phyloP scores from a whole-genome alignment of 1,284 basidiomycete genomes.

The Rhodotorula sp. region DNA sequence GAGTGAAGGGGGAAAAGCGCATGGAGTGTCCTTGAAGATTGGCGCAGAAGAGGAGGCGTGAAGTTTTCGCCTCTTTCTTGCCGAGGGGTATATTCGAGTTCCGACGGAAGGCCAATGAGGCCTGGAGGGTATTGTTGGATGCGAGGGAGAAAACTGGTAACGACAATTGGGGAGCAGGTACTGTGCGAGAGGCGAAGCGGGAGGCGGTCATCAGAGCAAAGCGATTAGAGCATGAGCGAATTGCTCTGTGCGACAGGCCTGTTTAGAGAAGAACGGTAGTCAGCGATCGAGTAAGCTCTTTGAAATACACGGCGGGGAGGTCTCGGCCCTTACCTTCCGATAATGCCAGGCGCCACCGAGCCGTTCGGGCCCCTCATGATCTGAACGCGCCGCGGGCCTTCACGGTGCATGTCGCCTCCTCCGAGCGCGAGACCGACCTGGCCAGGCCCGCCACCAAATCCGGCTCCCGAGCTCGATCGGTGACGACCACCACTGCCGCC shows the following conservation, averaged over 20 bases:
- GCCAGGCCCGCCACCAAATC: background rate
- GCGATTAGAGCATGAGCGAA: constrained; percentile 36
- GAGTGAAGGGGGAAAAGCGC: too few relatives aligned
- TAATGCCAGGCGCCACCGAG: constrained; percentile 17
- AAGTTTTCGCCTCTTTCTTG: too few relatives aligned
- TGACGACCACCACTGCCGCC: background rate
- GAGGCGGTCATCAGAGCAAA: background rate
- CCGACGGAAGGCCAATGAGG: too few relatives aligned
- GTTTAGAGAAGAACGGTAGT: background rate
- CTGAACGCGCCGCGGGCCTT: constrained; percentile 28
- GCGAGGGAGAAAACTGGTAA: background rate
- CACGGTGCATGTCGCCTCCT: constrained; percentile 20
- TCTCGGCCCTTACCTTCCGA: constrained; percentile 26
- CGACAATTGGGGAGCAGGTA: too few relatives aligned
- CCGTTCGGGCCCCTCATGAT: constrained; percentile 32
- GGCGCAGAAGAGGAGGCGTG: too few relatives aligned
- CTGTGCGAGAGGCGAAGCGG: background rate
- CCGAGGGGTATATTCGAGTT: too few relatives aligned
- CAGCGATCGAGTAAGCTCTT: background rate
- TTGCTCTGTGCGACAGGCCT: constrained; percentile 36
- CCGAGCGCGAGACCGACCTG: constrained; percentile 20
- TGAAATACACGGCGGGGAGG: too few relatives aligned
- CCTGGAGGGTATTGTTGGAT: too few relatives aligned
- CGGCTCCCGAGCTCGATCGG: background rate
- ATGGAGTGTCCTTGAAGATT: too few relatives aligned